A percentile compares a stretch with the other conserved stretches of the same genome.
Evolutionary conservation across 495 filamentous ascomycete species (phyloP).

Genomic region (Penicillium maclennaniae): DNA sequence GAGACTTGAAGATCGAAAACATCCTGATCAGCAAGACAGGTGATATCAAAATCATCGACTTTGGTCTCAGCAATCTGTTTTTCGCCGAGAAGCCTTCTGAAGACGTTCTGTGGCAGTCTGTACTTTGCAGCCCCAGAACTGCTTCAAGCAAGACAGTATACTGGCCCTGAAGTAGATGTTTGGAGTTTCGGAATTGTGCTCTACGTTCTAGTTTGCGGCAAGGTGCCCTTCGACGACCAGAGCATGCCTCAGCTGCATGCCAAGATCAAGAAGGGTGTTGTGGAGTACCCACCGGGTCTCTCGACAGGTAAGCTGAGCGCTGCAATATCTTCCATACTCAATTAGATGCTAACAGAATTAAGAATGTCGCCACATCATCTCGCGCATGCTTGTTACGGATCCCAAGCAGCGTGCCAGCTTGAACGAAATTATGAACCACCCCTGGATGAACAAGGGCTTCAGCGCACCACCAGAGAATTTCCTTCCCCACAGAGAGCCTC

Average conservation of each 20-base stretch:
- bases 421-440: slow-evolving; percentile 90
- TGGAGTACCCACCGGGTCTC: slow-evolving; percentile 94
- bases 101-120: slow-evolving; percentile 96
- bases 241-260: slow-evolving; percentile 98
- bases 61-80: slow-evolving; percentile 98
- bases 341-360: not conserved
- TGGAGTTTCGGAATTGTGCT: slow-evolving; percentile 99
- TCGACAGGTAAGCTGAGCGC: slow-evolving; percentile 63
- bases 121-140: slow-evolving; percentile 98
- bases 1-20: slow-evolving; percentile 98
- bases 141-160: slow-evolving; percentile 89
- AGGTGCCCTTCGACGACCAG: slow-evolving; percentile 98
- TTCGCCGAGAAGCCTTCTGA: slow-evolving; percentile 77
- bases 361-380: slow-evolving; percentile 95
- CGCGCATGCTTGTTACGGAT: slow-evolving; percentile 94
- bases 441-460: slow-evolving; percentile 97
- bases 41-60: slow-evolving; percentile 99
- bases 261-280: slow-evolving; percentile 96
- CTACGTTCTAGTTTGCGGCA: slow-evolving; percentile 95
- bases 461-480: slow-evolving; percentile 82
- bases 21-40: slow-evolving; percentile 99
- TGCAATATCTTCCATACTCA: not conserved
- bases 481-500: slow-evolving; percentile 76
- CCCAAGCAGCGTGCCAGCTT: slow-evolving; percentile 82
- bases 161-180: slow-evolving; percentile 93